phyloP scores from a whole-genome alignment of 2,329 filamentous ascomycete species.

The Emergomyces pasteurianus region DNA sequence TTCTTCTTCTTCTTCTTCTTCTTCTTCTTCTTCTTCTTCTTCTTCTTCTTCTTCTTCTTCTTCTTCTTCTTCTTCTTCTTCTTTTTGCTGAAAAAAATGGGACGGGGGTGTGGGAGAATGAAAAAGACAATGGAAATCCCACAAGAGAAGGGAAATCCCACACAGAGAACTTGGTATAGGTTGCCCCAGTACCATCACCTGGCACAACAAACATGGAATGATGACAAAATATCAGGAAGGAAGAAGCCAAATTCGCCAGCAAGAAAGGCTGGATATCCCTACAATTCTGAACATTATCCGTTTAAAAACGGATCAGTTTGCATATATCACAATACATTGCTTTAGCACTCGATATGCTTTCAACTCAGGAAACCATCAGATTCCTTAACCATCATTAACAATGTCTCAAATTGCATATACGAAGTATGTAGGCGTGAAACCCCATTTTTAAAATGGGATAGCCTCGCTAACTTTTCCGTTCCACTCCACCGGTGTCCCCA shows the following conservation, averaged over 20 bases:
- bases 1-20: too few relatives aligned
- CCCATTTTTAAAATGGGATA: slow-evolving; percentile 33
- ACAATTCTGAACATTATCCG: not conserved
- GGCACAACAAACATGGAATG: not conserved
- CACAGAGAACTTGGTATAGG: not conserved
- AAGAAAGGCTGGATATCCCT: not conserved
- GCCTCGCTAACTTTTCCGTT: slow-evolving; percentile 39
- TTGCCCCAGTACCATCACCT: not conserved
- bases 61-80: too few relatives aligned
- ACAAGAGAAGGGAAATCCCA: not conserved
- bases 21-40: too few relatives aligned
- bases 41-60: too few relatives aligned
- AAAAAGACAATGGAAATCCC: not conserved
- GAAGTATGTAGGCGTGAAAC: not conserved
- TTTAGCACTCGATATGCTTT: not conserved
- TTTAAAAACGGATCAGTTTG: not conserved
- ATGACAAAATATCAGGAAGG: not conserved
- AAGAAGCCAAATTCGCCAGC: not conserved
- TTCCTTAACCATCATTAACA: not conserved
- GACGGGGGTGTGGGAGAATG: too few relatives aligned
- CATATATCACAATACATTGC: not conserved
- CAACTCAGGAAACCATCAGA: not conserved
- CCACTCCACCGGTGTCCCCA: slow-evolving; percentile 41
- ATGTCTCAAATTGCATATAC: too few relatives aligned
- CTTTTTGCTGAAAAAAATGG: too few relatives aligned